These are phyloP conservation scores for Discostella stelligera DNA, from an alignment of 352 stramenopile genomes.

Conservation along the genomic window DNA sequence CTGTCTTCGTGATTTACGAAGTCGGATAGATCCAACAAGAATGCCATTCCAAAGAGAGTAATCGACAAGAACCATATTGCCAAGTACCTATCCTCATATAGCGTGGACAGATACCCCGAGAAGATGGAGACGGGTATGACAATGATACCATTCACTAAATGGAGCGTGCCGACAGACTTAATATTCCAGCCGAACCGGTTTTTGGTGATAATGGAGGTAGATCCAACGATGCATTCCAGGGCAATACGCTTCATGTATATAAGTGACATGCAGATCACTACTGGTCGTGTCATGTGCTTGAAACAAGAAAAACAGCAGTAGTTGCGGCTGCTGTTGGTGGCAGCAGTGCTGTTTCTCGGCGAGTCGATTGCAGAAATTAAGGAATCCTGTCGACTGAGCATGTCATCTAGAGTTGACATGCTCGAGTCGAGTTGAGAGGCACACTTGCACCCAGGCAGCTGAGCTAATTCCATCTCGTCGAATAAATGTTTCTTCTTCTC, in stretches of 20 bases:
- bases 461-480: conserved; percentile 14
- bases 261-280: conserved; percentile 67
- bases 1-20: conserved; percentile 28
- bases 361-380: neutral
- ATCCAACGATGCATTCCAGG: conserved; percentile 70
- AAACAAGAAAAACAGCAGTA: conserved; percentile 28
- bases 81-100: conserved; percentile 40
- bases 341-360: neutral
- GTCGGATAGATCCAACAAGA: conserved; percentile 43
- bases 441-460: neutral
- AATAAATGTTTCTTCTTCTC: conserved; percentile 29
- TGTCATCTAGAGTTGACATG: conserved; percentile 8
- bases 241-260: conserved; percentile 70
- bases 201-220: conserved; percentile 65
- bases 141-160: conserved; percentile 67
- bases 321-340: neutral
- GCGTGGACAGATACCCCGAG: conserved; percentile 34
- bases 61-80: conserved; percentile 39
- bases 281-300: conserved; percentile 54
- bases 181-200: conserved; percentile 75
- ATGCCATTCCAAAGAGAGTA: conserved; percentile 36
- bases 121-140: conserved; percentile 73
- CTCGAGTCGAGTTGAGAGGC: neutral
- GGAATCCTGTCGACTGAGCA: conserved; percentile 7
- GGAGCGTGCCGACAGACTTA: conserved; percentile 63